phyloP scores from a whole-genome alignment of 768 basidiomycete genomes.

The Termitomyces sp. region DNA sequence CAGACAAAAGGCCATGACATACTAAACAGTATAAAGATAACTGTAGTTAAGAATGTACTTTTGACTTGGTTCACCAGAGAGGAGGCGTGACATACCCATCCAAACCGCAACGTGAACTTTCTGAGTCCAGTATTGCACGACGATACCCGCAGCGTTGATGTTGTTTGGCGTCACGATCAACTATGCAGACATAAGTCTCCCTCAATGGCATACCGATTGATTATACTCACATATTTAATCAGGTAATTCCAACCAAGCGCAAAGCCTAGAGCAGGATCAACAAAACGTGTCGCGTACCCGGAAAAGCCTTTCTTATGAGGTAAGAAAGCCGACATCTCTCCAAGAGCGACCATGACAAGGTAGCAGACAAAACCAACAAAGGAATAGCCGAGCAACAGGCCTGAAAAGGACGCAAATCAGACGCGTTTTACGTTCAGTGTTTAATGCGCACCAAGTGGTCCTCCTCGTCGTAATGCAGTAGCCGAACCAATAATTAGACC shows the following conservation, averaged over 20 bases:
- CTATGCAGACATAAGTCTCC: constrained; percentile 25
- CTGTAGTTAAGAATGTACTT: constrained; percentile 21
- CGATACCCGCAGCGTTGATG: constrained; percentile 56
- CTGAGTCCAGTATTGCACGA: constrained; percentile 43
- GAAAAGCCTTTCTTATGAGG: constrained; percentile 59
- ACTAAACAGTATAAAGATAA: constrained; percentile 58
- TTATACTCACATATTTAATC: constrained; percentile 41
- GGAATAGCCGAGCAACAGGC: constrained; percentile 31
- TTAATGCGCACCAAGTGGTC: constrained; percentile 37
- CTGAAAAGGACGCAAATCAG: constrained; percentile 3
- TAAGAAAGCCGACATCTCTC: constrained; percentile 47
- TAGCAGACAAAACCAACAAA: constrained; percentile 56
- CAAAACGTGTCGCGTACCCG: constrained; percentile 60
- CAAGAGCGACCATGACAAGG: constrained; percentile 52
- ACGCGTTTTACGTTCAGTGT: background rate
- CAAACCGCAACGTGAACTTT: constrained; percentile 44
- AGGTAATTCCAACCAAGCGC: constrained; percentile 64
- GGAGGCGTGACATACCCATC: constrained; percentile 41
- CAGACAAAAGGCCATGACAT: constrained; percentile 10
- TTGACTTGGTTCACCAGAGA: background rate
- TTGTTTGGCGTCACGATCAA: constrained; percentile 64
- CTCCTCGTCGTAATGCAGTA: constrained; percentile 51
- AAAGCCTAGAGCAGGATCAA: constrained; percentile 66
- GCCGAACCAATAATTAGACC: constrained; percentile 56
- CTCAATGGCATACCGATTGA: background rate